phyloP scores from a whole-genome alignment of 805 yeast genomes.

The Zygosaccharomyces siamensis region DNA sequence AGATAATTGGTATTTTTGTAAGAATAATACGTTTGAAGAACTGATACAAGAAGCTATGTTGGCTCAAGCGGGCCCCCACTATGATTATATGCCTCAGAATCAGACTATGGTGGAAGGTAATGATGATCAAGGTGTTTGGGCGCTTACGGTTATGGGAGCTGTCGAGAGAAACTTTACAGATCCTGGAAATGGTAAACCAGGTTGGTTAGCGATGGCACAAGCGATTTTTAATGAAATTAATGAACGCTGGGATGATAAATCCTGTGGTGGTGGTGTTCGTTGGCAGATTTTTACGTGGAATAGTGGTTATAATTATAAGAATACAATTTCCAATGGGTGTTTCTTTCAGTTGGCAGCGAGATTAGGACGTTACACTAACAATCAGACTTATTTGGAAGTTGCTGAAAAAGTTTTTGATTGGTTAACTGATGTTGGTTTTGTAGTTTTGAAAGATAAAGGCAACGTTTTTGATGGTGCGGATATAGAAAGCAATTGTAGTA shows the following conservation, averaged over 20 bases:
- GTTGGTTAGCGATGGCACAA: constrained; percentile 54
- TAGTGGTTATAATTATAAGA: constrained; percentile 59
- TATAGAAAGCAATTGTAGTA: constrained; percentile 54
- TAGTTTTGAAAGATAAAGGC: constrained; percentile 48
- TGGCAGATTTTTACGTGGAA: constrained; percentile 65
- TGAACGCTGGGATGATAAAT: constrained; percentile 51
- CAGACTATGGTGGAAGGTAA: constrained; percentile 67
- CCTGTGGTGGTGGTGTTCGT: constrained; percentile 61
- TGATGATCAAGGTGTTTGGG: constrained; percentile 73
- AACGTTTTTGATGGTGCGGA: constrained; percentile 72
- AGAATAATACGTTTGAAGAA: constrained; percentile 58
- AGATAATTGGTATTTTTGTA: constrained; percentile 68
- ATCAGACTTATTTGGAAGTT: constrained; percentile 45
- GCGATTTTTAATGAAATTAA: constrained; percentile 55
- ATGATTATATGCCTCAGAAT: constrained; percentile 56
- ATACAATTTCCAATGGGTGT: constrained; percentile 61
- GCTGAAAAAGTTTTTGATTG: constrained; percentile 56
- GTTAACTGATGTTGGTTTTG: constrained; percentile 47
- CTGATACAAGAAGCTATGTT: constrained; percentile 50
- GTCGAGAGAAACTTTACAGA: constrained; percentile 54
- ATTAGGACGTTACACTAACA: constrained; percentile 53
- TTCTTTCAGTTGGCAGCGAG: constrained; percentile 60
- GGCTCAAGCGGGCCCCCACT: constrained; percentile 41
- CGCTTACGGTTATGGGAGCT: constrained; percentile 56
- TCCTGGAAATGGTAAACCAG: constrained; percentile 40